A percentile compares a stretch with the other conserved stretches of the same genome.
These are phyloP conservation scores for Stentor coeruleus DNA, from an alignment of 73 alveolate species.

Conservation along the genomic window DNA sequence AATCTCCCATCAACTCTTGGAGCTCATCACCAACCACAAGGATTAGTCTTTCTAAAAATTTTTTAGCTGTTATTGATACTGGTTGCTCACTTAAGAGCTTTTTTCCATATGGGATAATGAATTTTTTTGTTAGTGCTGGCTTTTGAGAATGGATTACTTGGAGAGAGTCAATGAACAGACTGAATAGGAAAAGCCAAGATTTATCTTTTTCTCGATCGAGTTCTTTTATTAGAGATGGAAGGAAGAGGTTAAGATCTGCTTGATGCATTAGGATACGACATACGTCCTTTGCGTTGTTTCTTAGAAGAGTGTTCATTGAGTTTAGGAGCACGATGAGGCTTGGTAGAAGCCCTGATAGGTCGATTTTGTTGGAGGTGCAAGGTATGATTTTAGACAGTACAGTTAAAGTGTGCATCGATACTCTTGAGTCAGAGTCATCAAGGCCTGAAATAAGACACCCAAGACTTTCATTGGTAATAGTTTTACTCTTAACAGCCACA, in stretches of 20 bases:
- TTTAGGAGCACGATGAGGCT: neutral
- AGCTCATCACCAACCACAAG: neutral
- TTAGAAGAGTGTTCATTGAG: neutral
- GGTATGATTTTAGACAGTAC: conserved; percentile 16
- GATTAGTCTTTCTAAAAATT: neutral
- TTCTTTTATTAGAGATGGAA: neutral
- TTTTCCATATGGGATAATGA: neutral
- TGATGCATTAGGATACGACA: conserved; percentile 16
- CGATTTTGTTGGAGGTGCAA: conserved; percentile 10
- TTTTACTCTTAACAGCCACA: neutral
- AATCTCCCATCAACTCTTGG: neutral
- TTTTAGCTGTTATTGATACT: neutral
- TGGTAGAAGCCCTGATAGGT: neutral
- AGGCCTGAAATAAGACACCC: conserved; percentile 12
- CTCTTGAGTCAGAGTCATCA: conserved; percentile 15
- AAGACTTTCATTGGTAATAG: neutral
- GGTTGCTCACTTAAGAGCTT: neutral
- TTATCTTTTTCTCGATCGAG: conserved; percentile 21
- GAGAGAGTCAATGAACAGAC: conserved; percentile 2
- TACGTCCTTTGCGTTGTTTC: conserved; percentile 21
- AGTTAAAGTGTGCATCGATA: conserved; percentile 25
- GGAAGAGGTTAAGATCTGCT: neutral
- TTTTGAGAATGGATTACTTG: neutral
- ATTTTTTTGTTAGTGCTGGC: neutral
- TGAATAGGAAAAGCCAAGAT: neutral